phyloP scores from a whole-genome alignment of 2,329 filamentous ascomycete species.

The Aspergillus cejpii region DNA sequence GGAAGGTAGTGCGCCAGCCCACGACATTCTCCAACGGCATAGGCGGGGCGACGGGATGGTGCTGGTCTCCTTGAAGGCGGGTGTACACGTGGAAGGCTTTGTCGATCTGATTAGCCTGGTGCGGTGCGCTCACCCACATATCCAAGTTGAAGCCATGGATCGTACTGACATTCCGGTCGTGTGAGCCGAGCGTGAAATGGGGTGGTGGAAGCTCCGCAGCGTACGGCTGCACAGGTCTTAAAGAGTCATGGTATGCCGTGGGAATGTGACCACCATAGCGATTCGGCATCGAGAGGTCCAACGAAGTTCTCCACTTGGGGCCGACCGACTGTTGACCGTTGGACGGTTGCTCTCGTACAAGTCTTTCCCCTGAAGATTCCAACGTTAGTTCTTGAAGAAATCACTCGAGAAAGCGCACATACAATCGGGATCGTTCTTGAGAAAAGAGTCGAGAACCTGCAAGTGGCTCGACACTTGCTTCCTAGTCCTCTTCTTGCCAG shows the following conservation, averaged over 20 bases:
- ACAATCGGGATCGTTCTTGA: conserved; percentile 50
- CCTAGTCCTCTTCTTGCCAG: conserved; percentile 47
- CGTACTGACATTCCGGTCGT: conserved; percentile 24
- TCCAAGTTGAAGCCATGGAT: conserved; percentile 39
- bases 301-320: conserved; percentile 29
- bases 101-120: conserved; percentile 33
- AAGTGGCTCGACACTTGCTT: conserved; percentile 61
- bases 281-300: conserved; percentile 29
- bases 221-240: conserved; percentile 30
- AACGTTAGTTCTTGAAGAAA: neutral
- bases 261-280: conserved; percentile 26
- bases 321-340: conserved; percentile 28
- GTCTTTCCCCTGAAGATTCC: conserved; percentile 31
- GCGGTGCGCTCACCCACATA: conserved; percentile 42
- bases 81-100: conserved; percentile 42
- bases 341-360: conserved; percentile 34
- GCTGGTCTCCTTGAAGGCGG: conserved; percentile 36
- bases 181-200: conserved; percentile 30
- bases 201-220: conserved; percentile 30
- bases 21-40: conserved; percentile 36
- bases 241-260: conserved; percentile 27
- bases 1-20: conserved; percentile 40
- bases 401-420: conserved; percentile 4
- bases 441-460: conserved; percentile 54
- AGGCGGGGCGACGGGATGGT: conserved; percentile 30